Evolutionary conservation across 805 yeast genomes (phyloP).

Genomic region (Candida stauntonica): DNA sequence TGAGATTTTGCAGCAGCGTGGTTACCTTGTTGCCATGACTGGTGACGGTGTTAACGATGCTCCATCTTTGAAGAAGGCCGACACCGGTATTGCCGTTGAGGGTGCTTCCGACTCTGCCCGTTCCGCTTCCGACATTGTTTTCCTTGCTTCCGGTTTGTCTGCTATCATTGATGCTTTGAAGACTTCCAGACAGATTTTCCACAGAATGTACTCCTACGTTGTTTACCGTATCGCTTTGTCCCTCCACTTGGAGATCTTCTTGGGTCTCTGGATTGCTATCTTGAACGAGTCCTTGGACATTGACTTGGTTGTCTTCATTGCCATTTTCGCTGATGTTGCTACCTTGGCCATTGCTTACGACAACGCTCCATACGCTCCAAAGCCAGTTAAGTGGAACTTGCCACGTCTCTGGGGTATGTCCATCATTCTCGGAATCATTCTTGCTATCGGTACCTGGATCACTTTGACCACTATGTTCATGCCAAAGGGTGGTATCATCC

Average conservation of each 20-base stretch:
- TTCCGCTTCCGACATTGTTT: slow-evolving; percentile 95
- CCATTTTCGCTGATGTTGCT: slow-evolving; percentile 96
- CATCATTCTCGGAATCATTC: slow-evolving; percentile 74
- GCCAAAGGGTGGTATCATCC: slow-evolving; percentile 89
- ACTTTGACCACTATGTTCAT: slow-evolving; percentile 91
- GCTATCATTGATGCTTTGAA: slow-evolving; percentile 92
- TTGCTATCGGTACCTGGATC: slow-evolving; percentile 93
- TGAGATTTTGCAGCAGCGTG: slow-evolving; percentile 92
- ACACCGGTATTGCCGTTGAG: slow-evolving; percentile 96
- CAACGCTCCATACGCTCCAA: slow-evolving; percentile 91
- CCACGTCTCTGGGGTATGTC: slow-evolving; percentile 98
- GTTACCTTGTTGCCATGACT: slow-evolving; percentile 98
- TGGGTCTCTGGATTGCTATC: slow-evolving; percentile 96
- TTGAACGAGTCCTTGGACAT: slow-evolving; percentile 81
- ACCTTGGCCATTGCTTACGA: slow-evolving; percentile 96
- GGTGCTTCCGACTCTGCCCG: slow-evolving; percentile 97
- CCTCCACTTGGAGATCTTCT: slow-evolving; percentile 88
- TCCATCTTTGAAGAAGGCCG: slow-evolving; percentile 95
- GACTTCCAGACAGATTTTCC: slow-evolving; percentile 96
- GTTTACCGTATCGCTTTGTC: slow-evolving; percentile 97
- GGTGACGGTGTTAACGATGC: slow-evolving; percentile 99
- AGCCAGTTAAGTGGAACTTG: slow-evolving; percentile 94
- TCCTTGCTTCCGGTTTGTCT: slow-evolving; percentile 92
- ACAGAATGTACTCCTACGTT: slow-evolving; percentile 98
- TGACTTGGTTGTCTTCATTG: slow-evolving; percentile 92